phyloP scores from a whole-genome alignment of 345 rosid genomes.

The Citrus sinensis region DNA sequence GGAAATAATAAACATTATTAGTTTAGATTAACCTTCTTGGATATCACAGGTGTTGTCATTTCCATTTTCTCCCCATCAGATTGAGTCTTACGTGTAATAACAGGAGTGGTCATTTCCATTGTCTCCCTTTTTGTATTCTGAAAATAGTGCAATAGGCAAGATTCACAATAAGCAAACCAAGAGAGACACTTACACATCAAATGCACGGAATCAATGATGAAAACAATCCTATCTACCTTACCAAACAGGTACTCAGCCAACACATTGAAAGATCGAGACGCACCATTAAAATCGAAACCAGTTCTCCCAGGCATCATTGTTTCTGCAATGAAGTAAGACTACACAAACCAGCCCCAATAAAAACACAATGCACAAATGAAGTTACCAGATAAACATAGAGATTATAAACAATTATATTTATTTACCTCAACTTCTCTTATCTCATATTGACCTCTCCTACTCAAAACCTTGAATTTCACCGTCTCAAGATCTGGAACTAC shows the following conservation, averaged over 20 bases:
- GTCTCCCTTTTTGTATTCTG: slow-evolving; percentile 61
- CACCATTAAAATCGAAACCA: slow-evolving; percentile 74
- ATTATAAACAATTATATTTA: background rate
- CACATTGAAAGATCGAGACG: slow-evolving; percentile 75
- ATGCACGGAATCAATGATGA: background rate
- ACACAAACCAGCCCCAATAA: background rate
- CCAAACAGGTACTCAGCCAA: slow-evolving; percentile 94
- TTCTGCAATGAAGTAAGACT: slow-evolving; percentile 87
- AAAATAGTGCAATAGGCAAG: slow-evolving; percentile 4
- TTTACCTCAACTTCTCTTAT: slow-evolving; percentile 84
- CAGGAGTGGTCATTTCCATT: slow-evolving; percentile 97
- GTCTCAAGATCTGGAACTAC: slow-evolving; percentile 68
- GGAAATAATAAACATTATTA: background rate
- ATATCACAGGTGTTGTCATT: slow-evolving; percentile 89
- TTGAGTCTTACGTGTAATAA: slow-evolving; percentile 53
- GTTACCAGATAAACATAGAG: slow-evolving; percentile 1
- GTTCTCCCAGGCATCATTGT: slow-evolving; percentile 71
- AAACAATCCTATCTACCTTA: slow-evolving; percentile 57
- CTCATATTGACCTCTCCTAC: slow-evolving; percentile 61
- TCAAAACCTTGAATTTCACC: slow-evolving; percentile 51
- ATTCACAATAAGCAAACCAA: slow-evolving; percentile 10
- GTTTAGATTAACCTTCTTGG: slow-evolving; percentile 52
- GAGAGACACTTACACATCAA: background rate
- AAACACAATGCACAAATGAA: background rate
- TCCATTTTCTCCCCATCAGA: slow-evolving; percentile 81